phyloP scores from a whole-genome alignment of 1,139 yeast species.

The Groenewaldozyma auringiensis region DNA sequence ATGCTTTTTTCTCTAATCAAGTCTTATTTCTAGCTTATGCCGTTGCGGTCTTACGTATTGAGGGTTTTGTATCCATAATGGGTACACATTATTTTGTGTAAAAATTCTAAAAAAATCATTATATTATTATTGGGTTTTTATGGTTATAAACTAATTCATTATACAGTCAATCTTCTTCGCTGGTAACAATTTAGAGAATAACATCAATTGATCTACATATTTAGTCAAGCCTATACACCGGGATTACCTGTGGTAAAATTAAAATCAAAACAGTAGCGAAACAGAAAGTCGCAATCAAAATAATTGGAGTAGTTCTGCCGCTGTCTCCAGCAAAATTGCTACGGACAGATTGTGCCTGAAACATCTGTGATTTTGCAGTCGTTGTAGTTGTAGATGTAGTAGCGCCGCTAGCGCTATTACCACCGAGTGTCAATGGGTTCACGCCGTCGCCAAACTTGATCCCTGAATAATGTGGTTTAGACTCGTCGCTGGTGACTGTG shows the following conservation, averaged over 20 bases:
- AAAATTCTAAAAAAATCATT: too few relatives aligned
- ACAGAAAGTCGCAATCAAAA: not conserved
- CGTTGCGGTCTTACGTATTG: too few relatives aligned
- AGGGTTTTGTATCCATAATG: too few relatives aligned
- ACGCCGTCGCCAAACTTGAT: not conserved
- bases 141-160: too few relatives aligned
- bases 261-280: not conserved
- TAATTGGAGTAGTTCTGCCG: not conserved
- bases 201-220: not conserved
- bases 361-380: not conserved
- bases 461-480: not conserved
- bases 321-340: not conserved
- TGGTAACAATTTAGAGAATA: not conserved
- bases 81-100: too few relatives aligned
- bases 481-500: too few relatives aligned
- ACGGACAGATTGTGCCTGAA: not conserved
- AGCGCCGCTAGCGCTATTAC: too few relatives aligned
- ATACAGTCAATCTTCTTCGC: too few relatives aligned
- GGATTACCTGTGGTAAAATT: not conserved
- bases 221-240: not conserved
- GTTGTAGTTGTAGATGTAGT: too few relatives aligned
- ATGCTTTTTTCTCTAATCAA: too few relatives aligned
- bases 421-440: constrained; percentile 1
- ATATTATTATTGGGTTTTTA: too few relatives aligned
- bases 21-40: too few relatives aligned